A percentile compares a stretch with the other conserved stretches of the same genome.
Conservation (phyloP, 345 rosid species). For the Lumnitzera littorea region DNA sequence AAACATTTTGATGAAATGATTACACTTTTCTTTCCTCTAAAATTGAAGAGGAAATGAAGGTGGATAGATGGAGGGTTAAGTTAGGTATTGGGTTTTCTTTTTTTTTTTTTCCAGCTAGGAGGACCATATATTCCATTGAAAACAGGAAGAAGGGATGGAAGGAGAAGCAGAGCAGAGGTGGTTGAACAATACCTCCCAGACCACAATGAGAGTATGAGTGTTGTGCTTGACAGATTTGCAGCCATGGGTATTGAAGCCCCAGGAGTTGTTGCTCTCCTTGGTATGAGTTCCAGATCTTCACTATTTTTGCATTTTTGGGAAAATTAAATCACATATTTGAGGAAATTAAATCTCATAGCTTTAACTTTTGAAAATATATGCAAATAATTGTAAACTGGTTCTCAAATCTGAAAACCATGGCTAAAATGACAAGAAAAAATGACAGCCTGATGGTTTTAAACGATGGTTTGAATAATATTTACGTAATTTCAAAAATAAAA, state of each 20-base stretch:
- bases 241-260: constrained; percentile 77
- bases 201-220: constrained; percentile 87
- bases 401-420: too few species aligned
- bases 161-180: constrained; percentile 72
- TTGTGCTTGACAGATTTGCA: constrained; percentile 70
- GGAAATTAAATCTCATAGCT: too few species aligned
- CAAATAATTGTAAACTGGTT: too few species aligned
- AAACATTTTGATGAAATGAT: too few species aligned
- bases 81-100: neutral
- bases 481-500: too few species aligned
- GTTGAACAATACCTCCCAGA: constrained; percentile 78
- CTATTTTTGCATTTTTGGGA: too few species aligned
- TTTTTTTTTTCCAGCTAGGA: constrained; percentile 47
- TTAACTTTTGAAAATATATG: too few species aligned
- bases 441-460: too few species aligned
- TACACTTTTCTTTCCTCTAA: too few species aligned
- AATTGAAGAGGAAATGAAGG: neutral
- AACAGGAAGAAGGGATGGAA: constrained; percentile 93
- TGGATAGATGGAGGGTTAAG: neutral
- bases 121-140: constrained; percentile 84
- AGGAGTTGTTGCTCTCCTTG: constrained; percentile 71
- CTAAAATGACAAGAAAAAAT: too few species aligned
- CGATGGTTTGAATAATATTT: too few species aligned
- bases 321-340: too few species aligned
- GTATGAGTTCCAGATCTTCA: constrained; percentile 12